Evolutionary conservation across 148 eudicot species (phyloP).

Genomic region (Rhododendron henanense): DNA sequence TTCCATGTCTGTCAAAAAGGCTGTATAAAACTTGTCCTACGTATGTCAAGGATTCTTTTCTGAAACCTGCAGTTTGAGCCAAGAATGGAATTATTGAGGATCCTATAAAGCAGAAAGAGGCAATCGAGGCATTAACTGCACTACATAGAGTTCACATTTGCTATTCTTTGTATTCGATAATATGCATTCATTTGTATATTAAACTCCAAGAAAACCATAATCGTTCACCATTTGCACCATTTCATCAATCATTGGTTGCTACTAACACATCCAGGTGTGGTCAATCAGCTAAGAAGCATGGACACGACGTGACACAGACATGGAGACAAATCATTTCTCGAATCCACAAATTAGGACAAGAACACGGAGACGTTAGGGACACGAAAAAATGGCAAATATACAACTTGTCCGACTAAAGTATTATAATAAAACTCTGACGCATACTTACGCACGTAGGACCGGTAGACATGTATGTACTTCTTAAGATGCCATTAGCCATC

Average conservation of each 20-base stretch:
- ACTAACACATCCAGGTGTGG: background rate
- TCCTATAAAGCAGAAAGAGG: slow-evolving; percentile 64
- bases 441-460: background rate
- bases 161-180: background rate
- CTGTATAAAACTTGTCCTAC: slow-evolving; percentile 75
- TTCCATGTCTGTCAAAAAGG: slow-evolving; percentile 52
- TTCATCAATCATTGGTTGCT: background rate
- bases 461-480: background rate
- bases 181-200: background rate
- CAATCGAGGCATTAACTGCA: slow-evolving; percentile 65
- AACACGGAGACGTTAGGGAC: background rate
- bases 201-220: slow-evolving; percentile 1
- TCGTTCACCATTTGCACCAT: background rate
- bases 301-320: background rate
- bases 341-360: background rate
- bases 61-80: slow-evolving; percentile 60
- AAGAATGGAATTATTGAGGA: slow-evolving; percentile 70
- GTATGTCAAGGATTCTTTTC: slow-evolving; percentile 55
- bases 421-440: background rate
- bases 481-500: background rate
- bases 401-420: background rate
- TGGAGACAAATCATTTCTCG: background rate
- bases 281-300: background rate
- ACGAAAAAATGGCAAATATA: background rate
- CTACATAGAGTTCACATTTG: background rate